Conservation (phyloP, 2,329 filamentous ascomycete species). For the Fonsecaea monophora region DNA sequence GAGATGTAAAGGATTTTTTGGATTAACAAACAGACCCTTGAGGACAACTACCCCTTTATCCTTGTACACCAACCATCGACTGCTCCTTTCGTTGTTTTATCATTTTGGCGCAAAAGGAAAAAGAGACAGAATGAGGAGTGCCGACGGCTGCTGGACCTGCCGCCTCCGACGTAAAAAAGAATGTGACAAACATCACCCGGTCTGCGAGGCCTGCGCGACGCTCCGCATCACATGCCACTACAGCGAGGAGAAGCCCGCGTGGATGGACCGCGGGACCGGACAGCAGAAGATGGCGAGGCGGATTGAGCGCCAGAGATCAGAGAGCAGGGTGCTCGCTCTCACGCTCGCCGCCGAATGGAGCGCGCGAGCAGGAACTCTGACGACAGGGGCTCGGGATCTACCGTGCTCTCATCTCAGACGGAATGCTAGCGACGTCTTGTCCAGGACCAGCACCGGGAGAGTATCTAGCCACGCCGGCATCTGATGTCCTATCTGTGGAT, state of each 20-base stretch:
- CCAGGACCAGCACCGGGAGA: not conserved
- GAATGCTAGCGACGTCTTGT: conserved; percentile 16
- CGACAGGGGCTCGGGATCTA: conserved; percentile 16
- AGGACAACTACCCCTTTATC: no score
- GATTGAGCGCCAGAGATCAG: conserved; percentile 67
- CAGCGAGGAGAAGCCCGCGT: conserved; percentile 59
- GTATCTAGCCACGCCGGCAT: not conserved
- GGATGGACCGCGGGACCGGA: conserved; percentile 62
- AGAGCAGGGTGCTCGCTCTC: conserved; percentile 50
- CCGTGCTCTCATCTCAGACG: conserved; percentile 15
- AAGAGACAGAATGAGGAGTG: conserved; percentile 11
- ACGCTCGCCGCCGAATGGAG: conserved; percentile 48
- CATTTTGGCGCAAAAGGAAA: no score
- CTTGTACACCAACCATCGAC: no score
- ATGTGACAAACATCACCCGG: conserved; percentile 62
- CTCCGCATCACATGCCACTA: conserved; percentile 66
- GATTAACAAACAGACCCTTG: no score
- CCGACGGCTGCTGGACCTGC: conserved; percentile 63
- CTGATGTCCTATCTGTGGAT: not conserved
- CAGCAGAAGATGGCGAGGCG: conserved; percentile 61
- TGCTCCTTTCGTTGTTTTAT: no score
- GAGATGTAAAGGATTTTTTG: no score
- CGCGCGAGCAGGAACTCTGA: conserved; percentile 18
- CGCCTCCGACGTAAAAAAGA: conserved; percentile 68
- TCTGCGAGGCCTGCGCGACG: conserved; percentile 59